Base-by-base conservation (phyloP, 2,329 filamentous ascomycete species). In the Colletotrichum graminicola region DNA sequence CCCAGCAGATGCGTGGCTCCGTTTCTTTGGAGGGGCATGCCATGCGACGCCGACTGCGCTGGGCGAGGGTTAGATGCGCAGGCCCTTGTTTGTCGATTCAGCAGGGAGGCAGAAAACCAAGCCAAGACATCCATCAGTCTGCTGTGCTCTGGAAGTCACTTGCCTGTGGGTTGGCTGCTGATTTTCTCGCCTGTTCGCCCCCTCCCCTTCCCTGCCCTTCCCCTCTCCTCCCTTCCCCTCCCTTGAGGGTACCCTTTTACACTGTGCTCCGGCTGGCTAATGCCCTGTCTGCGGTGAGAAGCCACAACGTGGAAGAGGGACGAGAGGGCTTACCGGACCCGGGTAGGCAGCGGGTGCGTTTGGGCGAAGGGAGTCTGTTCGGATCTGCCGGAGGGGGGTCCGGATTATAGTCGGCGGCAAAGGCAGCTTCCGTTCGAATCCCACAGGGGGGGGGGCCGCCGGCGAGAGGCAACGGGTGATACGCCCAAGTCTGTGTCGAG, bases 331-430 rank as follows among this genome's bases (percentile, higher is more conserved):
- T 67, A 32, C 64, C 67, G 11, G 65, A 68, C 59, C 52, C 49
- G 59, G 68, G 39, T 63, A 63, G 59, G 16, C 18, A 39, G 29
- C 47, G 59, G 51, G 68, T 68, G 57, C 52, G 43, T 71, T 63
- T 71, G 45, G 41, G 16, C 21, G 18, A 41, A 18, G 21, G 18
- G n/a, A 41, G 52, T 47, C 57, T 59, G 68, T 71, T 59, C 68
- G 68, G 65, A 71, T 71, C 52, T 60, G 36, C 49, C 45, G 59
- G 59, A 34, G 43, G 45, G 45, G 43, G 26, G 45, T n/a, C 26
- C 67, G 65, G 59, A 52, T 68, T 54, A 62, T 43, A 56, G 57
- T 67, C 34, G 67, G 55, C 63, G 62, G 67, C 67, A 62, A 62
- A 56, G 39, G 49, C 63, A 56, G 49, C 51, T 67, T 62, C 55